Base-by-base conservation (phyloP, 441 rosid species). In the Eugenia klotzschiana region DNA sequence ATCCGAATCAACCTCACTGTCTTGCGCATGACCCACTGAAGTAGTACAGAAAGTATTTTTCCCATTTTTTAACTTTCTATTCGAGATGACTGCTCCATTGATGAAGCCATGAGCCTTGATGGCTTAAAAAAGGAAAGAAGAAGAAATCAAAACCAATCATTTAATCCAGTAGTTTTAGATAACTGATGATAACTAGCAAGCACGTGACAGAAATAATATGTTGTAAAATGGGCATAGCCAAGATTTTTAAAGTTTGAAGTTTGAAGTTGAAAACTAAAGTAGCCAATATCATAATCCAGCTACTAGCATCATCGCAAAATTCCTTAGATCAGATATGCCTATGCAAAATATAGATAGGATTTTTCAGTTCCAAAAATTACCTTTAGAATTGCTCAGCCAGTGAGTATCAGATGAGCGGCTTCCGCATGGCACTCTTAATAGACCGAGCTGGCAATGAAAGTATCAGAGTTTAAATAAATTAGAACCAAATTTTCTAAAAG, bases 21-120 rank as follows among this genome's bases (percentile, higher is more conserved):
- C 60, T 51, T 85, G 89, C 72, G 87, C 77, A 84, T 89, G 91
- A 26, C 91, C 94, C 86, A 89, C 89, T 69, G 90, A 85, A 79
- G 88, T 56, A 54, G 94, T 91, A 84, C 40, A 83, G 49, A 85
- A 55, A 82, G 87, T 85, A 85, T 49, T 85, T 86, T 80, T 84
- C 87, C 88, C 90, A 81, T 86, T 86, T 64, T 16, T 85, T 50
- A 87, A 87, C 82, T 81, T 82, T 87, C 89, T 74, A 81, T 81
- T 88, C 33, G 40, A 77, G 86, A 87, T 93, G 79, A 83, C 83
- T 57, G 53, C 86, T 86, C 83, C 83, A 81, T 80, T 79, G 82
- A 89, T n/a, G 55, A 87, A 81, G 82, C 73, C 82, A 84, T 84
- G 83, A 29, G 86, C 82, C 74, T 87, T 87, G 87, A 81, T 89